Percentiles rank a stretch among this genome's conserved stretches.
These are phyloP conservation scores for Pleurotus salmoneostramineus DNA, from an alignment of 768 basidiomycete genomes.

Conservation along the genomic window DNA sequence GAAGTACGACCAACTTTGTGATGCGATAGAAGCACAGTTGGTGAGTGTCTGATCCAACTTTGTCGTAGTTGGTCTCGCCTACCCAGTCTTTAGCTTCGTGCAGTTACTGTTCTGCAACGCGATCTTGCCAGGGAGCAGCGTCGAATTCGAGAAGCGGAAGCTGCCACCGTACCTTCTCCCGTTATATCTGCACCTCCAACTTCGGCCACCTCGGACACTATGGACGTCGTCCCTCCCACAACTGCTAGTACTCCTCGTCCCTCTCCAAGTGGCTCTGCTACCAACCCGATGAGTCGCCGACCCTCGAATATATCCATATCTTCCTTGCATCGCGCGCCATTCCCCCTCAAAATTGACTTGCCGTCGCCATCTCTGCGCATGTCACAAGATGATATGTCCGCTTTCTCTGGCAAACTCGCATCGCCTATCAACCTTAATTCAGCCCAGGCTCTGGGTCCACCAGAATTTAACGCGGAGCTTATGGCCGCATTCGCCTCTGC, in stretches of 20 bases:
- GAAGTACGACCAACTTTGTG: constrained; percentile 77
- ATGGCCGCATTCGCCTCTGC: constrained; percentile 59
- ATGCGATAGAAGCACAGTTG: constrained; percentile 69
- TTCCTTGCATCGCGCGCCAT: constrained; percentile 66
- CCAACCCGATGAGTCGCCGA: constrained; percentile 45
- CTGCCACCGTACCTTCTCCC: constrained; percentile 25
- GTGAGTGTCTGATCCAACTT: constrained; percentile 32
- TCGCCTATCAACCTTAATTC: constrained; percentile 84
- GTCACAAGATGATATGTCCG: constrained; percentile 55
- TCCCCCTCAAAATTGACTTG: constrained; percentile 78
- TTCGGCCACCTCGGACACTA: constrained; percentile 12
- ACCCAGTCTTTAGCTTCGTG: constrained; percentile 47
- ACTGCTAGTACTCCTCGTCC: constrained; percentile 21
- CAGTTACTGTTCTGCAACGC: constrained; percentile 68
- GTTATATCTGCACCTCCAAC: constrained; percentile 13
- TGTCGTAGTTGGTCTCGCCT: not conserved
- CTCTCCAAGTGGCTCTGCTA: constrained; percentile 11
- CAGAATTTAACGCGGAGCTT: constrained; percentile 58
- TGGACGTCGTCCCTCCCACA: constrained; percentile 19
- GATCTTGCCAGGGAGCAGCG: constrained; percentile 63
- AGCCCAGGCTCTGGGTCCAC: constrained; percentile 52
- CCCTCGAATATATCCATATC: constrained; percentile 79
- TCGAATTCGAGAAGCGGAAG: constrained; percentile 37
- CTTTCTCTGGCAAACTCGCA: constrained; percentile 57
- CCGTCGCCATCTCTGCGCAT: constrained; percentile 66